These are phyloP conservation scores for Adansonia madagascariensis DNA, from an alignment of 441 rosid species.

Conservation along the genomic window DNA sequence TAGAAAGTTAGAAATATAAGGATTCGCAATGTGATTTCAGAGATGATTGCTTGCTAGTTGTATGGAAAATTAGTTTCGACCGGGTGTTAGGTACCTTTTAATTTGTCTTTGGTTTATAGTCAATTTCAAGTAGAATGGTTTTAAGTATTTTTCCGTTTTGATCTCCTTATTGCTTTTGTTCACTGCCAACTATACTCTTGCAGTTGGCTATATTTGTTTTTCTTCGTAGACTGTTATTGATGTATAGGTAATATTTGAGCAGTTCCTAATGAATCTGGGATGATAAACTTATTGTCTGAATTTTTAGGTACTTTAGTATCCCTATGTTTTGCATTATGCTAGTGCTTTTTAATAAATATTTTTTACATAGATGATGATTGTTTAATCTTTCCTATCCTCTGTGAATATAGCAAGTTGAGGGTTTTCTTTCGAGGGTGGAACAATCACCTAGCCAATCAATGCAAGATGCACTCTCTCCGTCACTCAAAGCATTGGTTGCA, in stretches of 20 bases:
- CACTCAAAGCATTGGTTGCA: slow-evolving; percentile 68
- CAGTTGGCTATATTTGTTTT: neutral
- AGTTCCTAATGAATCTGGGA: neutral
- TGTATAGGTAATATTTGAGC: neutral
- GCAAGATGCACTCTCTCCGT: slow-evolving; percentile 76
- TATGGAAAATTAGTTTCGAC: neutral
- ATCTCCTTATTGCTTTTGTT: neutral
- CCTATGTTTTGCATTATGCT: neutral
- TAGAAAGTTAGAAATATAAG: neutral
- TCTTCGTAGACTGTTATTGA: neutral
- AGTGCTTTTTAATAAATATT: neutral
- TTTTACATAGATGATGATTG: neutral
- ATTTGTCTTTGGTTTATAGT: neutral
- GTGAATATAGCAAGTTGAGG: slow-evolving; percentile 68
- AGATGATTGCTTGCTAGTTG: neutral
- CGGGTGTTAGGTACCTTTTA: neutral
- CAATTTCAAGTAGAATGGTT: neutral
- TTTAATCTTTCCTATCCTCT: slow-evolving; percentile 6
- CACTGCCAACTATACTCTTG: neutral
- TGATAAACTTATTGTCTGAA: neutral
- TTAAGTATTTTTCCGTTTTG: neutral
- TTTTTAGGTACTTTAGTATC: slow-evolving; percentile 6
- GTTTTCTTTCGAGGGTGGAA: slow-evolving; percentile 68
- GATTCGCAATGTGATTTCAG: neutral
- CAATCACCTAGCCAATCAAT: slow-evolving; percentile 80